Percentiles rank a stretch among this genome's conserved stretches.
Conservation (phyloP, 352 stramenopile species). For the Globisporangium barbulae region DNA sequence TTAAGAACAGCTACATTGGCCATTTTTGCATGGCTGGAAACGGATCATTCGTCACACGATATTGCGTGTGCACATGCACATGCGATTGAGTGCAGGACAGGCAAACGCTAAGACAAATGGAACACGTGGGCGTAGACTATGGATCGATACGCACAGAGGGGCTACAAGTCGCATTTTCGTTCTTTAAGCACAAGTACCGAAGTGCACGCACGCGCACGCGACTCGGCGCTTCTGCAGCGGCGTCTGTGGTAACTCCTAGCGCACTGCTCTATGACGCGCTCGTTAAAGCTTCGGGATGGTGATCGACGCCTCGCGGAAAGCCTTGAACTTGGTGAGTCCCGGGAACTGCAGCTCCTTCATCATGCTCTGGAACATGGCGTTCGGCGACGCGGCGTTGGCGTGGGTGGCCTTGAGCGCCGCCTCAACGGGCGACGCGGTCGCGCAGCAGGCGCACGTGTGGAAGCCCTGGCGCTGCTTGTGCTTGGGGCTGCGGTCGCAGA, state of each 20-base stretch:
- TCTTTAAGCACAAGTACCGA: background rate
- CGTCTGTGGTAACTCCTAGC: background rate
- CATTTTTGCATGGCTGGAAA: slow-evolving; percentile 11
- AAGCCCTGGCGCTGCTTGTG: slow-evolving; percentile 94
- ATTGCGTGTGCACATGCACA: background rate
- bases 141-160: background rate
- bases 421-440: slow-evolving; percentile 22
- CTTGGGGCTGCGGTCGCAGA: slow-evolving; percentile 89
- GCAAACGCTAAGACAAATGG: background rate
- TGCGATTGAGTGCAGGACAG: background rate
- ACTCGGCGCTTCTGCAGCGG: background rate
- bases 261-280: slow-evolving; percentile 5
- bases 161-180: slow-evolving; percentile 12
- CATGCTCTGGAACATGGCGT: slow-evolving; percentile 90
- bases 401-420: slow-evolving; percentile 15
- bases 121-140: background rate
- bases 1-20: background rate
- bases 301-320: slow-evolving; percentile 73
- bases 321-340: slow-evolving; percentile 67
- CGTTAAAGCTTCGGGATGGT: slow-evolving; percentile 61
- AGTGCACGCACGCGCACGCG: background rate
- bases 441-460: slow-evolving; percentile 61
- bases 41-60: background rate
- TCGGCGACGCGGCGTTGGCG: slow-evolving; percentile 69
- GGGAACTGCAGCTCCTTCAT: slow-evolving; percentile 95